Conservation (phyloP, 306 rosid species). For the Crotalaria pallida region DNA sequence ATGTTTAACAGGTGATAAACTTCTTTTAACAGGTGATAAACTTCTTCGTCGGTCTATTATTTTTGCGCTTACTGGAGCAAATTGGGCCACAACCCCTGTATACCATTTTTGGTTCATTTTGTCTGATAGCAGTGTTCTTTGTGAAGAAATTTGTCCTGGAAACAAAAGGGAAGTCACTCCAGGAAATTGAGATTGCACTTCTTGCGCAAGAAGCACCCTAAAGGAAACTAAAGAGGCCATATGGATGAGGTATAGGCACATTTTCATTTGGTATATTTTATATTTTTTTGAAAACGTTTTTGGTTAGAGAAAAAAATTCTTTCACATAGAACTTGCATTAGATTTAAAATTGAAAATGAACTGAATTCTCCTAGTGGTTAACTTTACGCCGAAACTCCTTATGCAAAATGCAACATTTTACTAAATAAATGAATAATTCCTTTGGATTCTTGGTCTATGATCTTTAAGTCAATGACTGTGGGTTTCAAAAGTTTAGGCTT, state of each 20-base stretch:
- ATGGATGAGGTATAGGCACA: slow-evolving; percentile 13
- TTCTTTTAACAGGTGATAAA: slow-evolving; percentile 59
- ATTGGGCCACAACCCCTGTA: slow-evolving; percentile 58
- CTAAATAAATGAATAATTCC: background rate
- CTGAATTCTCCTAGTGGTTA: background rate
- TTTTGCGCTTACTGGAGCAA: slow-evolving; percentile 68
- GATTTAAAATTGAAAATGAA: background rate
- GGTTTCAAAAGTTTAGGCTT: background rate
- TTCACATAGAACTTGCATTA: background rate
- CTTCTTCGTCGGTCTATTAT: slow-evolving; percentile 71
- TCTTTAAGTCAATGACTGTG: background rate
- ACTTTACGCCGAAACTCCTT: background rate
- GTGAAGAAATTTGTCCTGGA: slow-evolving; percentile 75
- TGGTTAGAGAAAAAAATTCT: background rate
- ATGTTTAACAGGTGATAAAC: background rate
- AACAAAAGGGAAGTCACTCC: slow-evolving; percentile 89
- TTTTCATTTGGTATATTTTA: slow-evolving; percentile 7
- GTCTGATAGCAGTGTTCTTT: slow-evolving; percentile 52
- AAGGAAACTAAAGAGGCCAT: background rate
- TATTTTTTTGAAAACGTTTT: background rate
- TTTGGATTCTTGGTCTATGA: background rate
- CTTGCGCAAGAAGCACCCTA: slow-evolving; percentile 39
- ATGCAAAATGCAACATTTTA: background rate
- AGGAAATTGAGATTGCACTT: slow-evolving; percentile 80
- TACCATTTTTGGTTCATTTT: slow-evolving; percentile 48